These are phyloP conservation scores for Boletus eberwhitei DNA, from an alignment of 768 basidiomycete species.

Conservation along the genomic window DNA sequence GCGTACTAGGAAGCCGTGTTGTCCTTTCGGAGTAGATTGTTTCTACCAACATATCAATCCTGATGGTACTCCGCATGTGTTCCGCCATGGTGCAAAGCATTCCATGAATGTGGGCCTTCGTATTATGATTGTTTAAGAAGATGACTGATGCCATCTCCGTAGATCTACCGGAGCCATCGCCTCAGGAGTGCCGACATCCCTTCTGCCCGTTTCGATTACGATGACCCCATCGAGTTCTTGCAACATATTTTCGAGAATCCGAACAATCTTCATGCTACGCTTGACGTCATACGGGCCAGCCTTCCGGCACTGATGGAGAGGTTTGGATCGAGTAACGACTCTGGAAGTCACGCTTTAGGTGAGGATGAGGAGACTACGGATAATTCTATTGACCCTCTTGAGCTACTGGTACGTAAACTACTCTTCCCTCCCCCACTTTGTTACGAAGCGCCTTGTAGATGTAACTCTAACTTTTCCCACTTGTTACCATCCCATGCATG, in stretches of 20 bases:
- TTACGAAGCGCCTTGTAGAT: slow-evolving; percentile 29
- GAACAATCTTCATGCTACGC: slow-evolving; percentile 42
- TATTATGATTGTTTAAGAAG: slow-evolving; percentile 27
- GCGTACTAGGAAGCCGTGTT: slow-evolving; percentile 46
- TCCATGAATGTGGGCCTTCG: slow-evolving; percentile 50
- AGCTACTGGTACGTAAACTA: slow-evolving; percentile 22
- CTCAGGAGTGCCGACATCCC: slow-evolving; percentile 18
- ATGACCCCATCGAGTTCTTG: slow-evolving; percentile 41
- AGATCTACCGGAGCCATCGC: slow-evolving; percentile 28
- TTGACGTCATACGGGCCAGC: slow-evolving; percentile 33
- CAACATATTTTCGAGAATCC: slow-evolving; percentile 48
- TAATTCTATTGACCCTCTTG: slow-evolving; percentile 14
- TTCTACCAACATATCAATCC: slow-evolving; percentile 71
- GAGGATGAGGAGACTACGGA: slow-evolving; percentile 28
- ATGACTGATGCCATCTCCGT: not conserved
- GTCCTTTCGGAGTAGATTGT: slow-evolving; percentile 79
- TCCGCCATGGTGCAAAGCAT: slow-evolving; percentile 50
- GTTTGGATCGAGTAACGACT: slow-evolving; percentile 10
- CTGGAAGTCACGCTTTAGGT: slow-evolving; percentile 30
- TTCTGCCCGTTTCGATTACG: slow-evolving; percentile 29
- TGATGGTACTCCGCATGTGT: slow-evolving; percentile 62
- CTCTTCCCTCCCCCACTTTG: slow-evolving; percentile 19
- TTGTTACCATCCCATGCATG: slow-evolving; percentile 14
- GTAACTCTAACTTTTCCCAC: slow-evolving; percentile 28
- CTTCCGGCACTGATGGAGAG: slow-evolving; percentile 32